Base-by-base conservation (phyloP, 2,329 filamentous ascomycete species). In the Microdochium nivale region DNA sequence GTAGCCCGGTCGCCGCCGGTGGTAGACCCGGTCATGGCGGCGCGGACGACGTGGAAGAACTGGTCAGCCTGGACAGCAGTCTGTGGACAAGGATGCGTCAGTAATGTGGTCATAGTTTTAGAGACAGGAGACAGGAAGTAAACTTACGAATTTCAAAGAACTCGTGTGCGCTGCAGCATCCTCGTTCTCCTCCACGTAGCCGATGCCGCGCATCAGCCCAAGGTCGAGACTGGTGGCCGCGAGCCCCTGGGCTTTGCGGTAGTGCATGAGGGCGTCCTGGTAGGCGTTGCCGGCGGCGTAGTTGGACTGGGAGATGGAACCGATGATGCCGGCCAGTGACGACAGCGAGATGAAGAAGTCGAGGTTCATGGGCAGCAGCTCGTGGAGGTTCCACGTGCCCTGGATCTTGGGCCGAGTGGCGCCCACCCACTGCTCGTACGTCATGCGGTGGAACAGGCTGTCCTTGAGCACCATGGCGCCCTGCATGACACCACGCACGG, bases 181-280 rank as follows among this genome's bases (percentile, higher is more conserved):
- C 40, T 44, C 40, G 47, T 53, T 53, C 25, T 53, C 51, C n/a
- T 46, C 50, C 14, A 53, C 49, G 19, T 52, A 52, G 40, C 51
- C 51, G 27, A 49, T 37, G 48, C 30, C 48, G 7, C 33, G 30
- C 30, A 71, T 55, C 1, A 54, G 51, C 1, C 67, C 65, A 21
- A 70, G 56, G 50, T 70, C 58, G 3, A 71, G 58, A 11, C 51
- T 50, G 1, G 60, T 58, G 13, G 63, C 68, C 2, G 65, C 56
- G 1, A 65, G 54, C 1, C 62, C 63, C 16, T 52, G 52, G 2
- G 47, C 44, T 3, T 57, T 51, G 9, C 66, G 60, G 43, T 63
- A 63, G 10, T 58, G 55, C 53, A 49, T 69, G 14, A 47, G 46
- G 19, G 46, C 46, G 25, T 47, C 46, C 24, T 47, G 46, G 46